These are phyloP conservation scores for Malus sylvestris DNA, from an alignment of 306 rosid species.

Conservation along the genomic window DNA sequence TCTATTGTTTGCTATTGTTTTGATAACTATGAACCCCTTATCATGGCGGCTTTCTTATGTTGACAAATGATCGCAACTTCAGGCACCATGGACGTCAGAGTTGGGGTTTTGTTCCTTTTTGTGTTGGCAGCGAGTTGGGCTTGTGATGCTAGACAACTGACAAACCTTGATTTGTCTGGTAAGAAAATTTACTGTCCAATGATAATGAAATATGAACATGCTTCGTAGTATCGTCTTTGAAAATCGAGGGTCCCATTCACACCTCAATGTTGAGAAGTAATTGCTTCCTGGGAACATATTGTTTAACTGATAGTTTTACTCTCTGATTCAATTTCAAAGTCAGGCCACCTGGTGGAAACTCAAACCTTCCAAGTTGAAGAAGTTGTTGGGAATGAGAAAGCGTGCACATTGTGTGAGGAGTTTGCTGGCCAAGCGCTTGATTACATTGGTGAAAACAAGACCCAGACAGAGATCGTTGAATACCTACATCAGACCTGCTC, in stretches of 20 bases:
- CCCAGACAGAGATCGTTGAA: conserved; percentile 56
- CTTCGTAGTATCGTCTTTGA: not conserved
- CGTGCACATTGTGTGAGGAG: conserved; percentile 73
- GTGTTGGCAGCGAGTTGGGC: conserved; percentile 48
- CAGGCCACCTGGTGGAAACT: conserved; percentile 23
- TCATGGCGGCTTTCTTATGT: not conserved
- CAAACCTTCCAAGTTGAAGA: conserved; percentile 2
- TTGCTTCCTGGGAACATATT: not conserved
- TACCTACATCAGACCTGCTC: conserved; percentile 43
- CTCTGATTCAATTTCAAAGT: conserved; percentile 32
- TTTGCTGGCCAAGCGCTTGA: conserved; percentile 58
- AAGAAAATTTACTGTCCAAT: not conserved
- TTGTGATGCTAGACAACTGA: conserved; percentile 41
- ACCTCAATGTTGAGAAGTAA: not conserved
- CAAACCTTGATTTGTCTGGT: conserved; percentile 9
- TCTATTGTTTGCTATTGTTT: not conserved
- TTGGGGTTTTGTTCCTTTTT: conserved; percentile 46
- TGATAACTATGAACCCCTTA: not conserved
- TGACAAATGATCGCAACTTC: not conserved
- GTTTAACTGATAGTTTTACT: not conserved
- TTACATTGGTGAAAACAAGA: conserved; percentile 56
- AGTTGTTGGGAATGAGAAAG: conserved; percentile 21
- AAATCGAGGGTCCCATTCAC: not conserved
- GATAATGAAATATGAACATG: not conserved
- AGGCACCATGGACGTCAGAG: conserved; percentile 52